These are phyloP conservation scores for Reutealis trisperma DNA, from an alignment of 345 rosid genomes.

Conservation along the genomic window DNA sequence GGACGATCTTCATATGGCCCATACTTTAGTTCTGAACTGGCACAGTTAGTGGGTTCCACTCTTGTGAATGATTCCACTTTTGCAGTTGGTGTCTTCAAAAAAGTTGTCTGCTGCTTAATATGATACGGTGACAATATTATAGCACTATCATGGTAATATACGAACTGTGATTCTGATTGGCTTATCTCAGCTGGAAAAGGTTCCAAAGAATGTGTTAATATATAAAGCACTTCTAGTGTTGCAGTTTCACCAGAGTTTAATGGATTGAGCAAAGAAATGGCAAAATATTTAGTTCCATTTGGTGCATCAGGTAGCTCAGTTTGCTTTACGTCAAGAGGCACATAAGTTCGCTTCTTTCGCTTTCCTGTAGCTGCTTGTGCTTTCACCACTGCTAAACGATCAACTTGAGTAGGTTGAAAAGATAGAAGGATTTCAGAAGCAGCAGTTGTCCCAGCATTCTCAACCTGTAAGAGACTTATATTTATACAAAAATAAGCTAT, in stretches of 20 bases:
- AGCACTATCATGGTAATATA: conserved; percentile 80
- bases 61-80: conserved; percentile 88
- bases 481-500: not conserved
- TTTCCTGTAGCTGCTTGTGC: conserved; percentile 73
- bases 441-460: conserved; percentile 63
- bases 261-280: conserved; percentile 54
- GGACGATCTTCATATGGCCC: conserved; percentile 83
- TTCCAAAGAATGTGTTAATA: conserved; percentile 77
- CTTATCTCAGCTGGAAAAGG: conserved; percentile 93
- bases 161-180: conserved; percentile 93
- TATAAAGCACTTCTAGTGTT: conserved; percentile 80
- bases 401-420: conserved; percentile 70
- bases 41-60: conserved; percentile 75
- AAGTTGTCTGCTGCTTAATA: conserved; percentile 74
- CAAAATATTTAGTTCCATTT: conserved; percentile 63
- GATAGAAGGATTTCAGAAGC: conserved; percentile 81
- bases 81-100: conserved; percentile 74
- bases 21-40: conserved; percentile 77
- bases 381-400: conserved; percentile 70
- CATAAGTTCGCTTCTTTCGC: conserved; percentile 69
- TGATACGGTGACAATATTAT: conserved; percentile 72
- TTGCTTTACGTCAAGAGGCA: conserved; percentile 62
- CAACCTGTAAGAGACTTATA: conserved; percentile 54
- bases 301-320: conserved; percentile 69
- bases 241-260: conserved; percentile 60